Conservation (phyloP, 2,329 filamentous ascomycete genomes). For the Colletotrichum sp. region DNA sequence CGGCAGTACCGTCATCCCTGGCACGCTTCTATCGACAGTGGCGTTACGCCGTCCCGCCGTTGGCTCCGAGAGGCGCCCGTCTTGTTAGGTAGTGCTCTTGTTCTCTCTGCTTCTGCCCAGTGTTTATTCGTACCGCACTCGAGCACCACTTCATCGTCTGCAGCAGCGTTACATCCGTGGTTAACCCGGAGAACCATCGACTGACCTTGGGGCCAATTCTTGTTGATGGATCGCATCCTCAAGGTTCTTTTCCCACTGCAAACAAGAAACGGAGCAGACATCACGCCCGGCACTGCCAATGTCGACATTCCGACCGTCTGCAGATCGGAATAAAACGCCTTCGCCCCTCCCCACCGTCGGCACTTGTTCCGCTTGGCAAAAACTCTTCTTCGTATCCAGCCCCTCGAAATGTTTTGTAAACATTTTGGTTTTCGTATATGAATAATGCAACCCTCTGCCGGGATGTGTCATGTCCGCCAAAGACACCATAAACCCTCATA, state of each 20-base stretch:
- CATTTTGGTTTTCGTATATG: neutral
- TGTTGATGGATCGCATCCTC: neutral
- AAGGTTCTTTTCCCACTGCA: neutral
- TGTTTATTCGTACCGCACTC: neutral
- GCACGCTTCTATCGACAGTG: neutral
- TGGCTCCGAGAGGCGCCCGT: neutral
- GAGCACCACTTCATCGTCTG: neutral
- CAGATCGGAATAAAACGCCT: constrained; percentile 12
- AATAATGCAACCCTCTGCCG: neutral
- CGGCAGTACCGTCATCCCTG: neutral
- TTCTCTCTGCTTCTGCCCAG: neutral
- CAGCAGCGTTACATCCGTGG: neutral
- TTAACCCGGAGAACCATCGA: neutral
- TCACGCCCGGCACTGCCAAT: neutral
- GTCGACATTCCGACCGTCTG: neutral
- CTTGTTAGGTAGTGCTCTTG: neutral
- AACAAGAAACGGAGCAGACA: neutral
- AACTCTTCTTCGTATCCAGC: neutral
- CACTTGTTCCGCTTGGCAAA: neutral
- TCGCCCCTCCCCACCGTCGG: neutral
- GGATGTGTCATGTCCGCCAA: neutral
- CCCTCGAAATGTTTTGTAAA: neutral
- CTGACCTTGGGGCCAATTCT: neutral
- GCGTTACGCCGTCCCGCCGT: constrained; percentile 6
- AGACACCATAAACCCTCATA: neutral